Evolutionary conservation across 306 rosid species (phyloP).

Genomic region (Quercus variabilis): DNA sequence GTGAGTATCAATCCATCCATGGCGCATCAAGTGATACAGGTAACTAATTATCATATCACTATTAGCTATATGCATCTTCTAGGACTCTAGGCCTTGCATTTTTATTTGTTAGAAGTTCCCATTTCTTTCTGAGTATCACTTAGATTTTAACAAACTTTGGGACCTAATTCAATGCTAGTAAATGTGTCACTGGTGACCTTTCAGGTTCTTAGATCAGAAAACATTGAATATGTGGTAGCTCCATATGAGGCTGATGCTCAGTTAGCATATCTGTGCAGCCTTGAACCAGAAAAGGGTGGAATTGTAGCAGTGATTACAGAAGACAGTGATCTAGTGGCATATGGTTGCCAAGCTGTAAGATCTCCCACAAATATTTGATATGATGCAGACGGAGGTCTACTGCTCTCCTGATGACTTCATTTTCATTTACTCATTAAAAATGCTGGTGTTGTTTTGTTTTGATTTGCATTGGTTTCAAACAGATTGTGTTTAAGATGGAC

Average conservation of each 20-base stretch:
- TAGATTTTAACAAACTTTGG: not conserved
- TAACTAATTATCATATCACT: constrained; percentile 18
- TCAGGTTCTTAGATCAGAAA: constrained; percentile 74
- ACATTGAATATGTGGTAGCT: constrained; percentile 87
- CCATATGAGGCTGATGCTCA: constrained; percentile 99
- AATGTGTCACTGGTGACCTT: constrained; percentile 1
- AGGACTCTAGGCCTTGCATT: not conserved
- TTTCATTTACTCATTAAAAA: constrained; percentile 15
- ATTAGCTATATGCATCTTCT: not conserved
- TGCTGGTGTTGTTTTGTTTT: constrained; percentile 22
- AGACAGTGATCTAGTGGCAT: constrained; percentile 71
- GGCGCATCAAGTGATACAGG: constrained; percentile 81
- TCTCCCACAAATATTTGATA: constrained; percentile 37
- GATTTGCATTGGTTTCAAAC: constrained; percentile 32
- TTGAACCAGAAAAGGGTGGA: constrained; percentile 63
- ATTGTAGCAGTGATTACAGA: constrained; percentile 75
- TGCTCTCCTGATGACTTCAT: constrained; percentile 23
- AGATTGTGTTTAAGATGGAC: constrained; percentile 90
- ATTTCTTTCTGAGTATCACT: not conserved
- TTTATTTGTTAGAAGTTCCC: not conserved
- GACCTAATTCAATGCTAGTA: not conserved
- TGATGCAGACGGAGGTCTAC: constrained; percentile 36
- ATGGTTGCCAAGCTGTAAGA: constrained; percentile 94
- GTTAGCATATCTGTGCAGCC: constrained; percentile 69
- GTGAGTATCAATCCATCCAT: constrained; percentile 71